These are phyloP conservation scores for Talaromyces wortmannii DNA, from an alignment of 495 filamentous ascomycete species.

Conservation along the genomic window DNA sequence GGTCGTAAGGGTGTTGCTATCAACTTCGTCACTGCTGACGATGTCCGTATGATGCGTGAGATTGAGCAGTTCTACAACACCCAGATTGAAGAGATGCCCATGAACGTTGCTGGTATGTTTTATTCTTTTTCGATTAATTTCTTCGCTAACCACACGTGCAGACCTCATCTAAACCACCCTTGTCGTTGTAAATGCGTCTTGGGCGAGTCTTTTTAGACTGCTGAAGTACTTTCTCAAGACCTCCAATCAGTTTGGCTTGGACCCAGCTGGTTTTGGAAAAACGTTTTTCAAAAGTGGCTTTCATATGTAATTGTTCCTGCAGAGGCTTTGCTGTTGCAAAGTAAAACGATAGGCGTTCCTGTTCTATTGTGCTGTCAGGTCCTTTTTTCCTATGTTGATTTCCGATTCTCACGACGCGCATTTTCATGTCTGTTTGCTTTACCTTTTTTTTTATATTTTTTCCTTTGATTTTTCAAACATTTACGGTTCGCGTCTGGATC, in stretches of 20 bases:
- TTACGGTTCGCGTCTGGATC: conserved; percentile 27
- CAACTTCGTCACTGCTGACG: conserved; percentile 99
- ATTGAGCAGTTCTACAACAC: conserved; percentile 72
- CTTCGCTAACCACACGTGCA: conserved; percentile 1
- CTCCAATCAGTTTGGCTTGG: conserved; percentile 5
- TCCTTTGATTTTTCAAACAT: conserved; percentile 25
- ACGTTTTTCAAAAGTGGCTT: conserved; percentile 5
- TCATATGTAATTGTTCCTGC: conserved; percentile 2
- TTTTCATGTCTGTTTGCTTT: conserved; percentile 1
- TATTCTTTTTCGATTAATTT: background rate
- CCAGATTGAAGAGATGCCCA: conserved; percentile 58
- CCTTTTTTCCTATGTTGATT: conserved; percentile 3
- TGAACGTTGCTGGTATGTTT: conserved; percentile 48
- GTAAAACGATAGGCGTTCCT: background rate
- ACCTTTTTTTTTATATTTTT: conserved; percentile 5
- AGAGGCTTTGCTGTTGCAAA: background rate
- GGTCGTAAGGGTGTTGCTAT: conserved; percentile 99
- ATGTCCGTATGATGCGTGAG: conserved; percentile 98
- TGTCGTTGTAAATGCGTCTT: conserved; percentile 3
- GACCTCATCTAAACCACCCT: conserved; percentile 46
- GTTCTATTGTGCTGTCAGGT: background rate
- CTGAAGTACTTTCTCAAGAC: background rate
- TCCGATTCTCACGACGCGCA: background rate
- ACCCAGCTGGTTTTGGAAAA: conserved; percentile 8
- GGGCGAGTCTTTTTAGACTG: background rate